Base-by-base conservation (phyloP, 2,329 filamentous ascomycete genomes). In the Didymella arachidicola region DNA sequence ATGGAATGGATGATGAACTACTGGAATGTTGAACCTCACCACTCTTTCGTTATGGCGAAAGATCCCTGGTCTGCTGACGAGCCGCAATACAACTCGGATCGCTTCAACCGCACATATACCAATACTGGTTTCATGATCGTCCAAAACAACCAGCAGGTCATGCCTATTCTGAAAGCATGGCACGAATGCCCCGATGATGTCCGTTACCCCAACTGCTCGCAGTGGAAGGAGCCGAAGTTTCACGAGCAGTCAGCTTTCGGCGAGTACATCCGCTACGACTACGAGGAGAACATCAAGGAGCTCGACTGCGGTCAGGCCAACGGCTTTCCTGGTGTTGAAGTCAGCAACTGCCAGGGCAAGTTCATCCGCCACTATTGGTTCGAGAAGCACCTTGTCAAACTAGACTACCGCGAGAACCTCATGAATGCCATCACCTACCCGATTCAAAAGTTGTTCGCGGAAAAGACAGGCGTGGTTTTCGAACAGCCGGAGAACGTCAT, bases 101-200 rank as follows among this genome's bases (percentile, higher is more conserved):
- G 72, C 49, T 73, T 77, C 60, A 78, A 79, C 59, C 72, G 72
- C 47, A 73, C 73, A 75, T 63, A 81, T 79, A 76, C 76, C 65
- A 84, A 84, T 74, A 83, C 82, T 1, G 82, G 82, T 18, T 84
- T 84, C 75, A 83, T 84, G 69, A 72, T 84, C 38, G 79, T 82
- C 3, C 82, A 84, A 72, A 83, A 83, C 69, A 81, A 81, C 64
- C 69, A 77, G 16, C 78, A 78, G 61, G 82, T 81, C 0, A 79
- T 79, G 61, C 75, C 80, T 30, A 82, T 85, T 34, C 74, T 84
- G 38, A 77, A 80, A 58, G 81, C 80, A 43, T 84, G 83, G 83
- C 74, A 76, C 70, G 63, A 76, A 53, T 78, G 76, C 49, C 75
- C 76, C 1, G 72, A 76, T 8, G 71, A 77, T 48, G 64, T 64